These are phyloP conservation scores for Venturia carpophila DNA, from an alignment of 2,329 filamentous ascomycete species.

Conservation along the genomic window DNA sequence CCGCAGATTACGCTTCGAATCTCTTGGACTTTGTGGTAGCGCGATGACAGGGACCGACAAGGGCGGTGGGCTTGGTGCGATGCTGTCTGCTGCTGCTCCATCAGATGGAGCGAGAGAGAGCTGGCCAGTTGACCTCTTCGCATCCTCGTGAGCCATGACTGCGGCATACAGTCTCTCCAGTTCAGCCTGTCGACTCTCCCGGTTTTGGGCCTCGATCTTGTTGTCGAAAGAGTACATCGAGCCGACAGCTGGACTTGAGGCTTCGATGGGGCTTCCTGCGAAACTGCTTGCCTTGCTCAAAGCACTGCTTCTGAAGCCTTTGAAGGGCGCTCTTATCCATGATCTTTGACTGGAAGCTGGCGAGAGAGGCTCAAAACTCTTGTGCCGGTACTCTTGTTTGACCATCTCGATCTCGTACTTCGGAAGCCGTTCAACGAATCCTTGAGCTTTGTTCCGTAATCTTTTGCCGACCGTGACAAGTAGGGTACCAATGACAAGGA, in stretches of 20 bases:
- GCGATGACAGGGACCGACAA: not conserved
- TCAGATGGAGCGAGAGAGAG: constrained; percentile 9
- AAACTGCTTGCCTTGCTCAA: constrained; percentile 15
- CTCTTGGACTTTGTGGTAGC: not conserved
- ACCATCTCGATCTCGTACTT: constrained; percentile 48
- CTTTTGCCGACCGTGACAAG: constrained; percentile 41
- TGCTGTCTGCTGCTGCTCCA: not conserved
- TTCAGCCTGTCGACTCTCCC: constrained; percentile 67
- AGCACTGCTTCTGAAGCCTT: constrained; percentile 24
- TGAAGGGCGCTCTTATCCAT: constrained; percentile 31
- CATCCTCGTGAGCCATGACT: constrained; percentile 78
- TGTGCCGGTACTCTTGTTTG: constrained; percentile 23
- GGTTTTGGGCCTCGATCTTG: constrained; percentile 59
- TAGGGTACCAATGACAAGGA: constrained; percentile 62
- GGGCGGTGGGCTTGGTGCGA: not conserved
- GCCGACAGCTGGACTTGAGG: constrained; percentile 38
- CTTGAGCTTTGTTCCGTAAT: constrained; percentile 39
- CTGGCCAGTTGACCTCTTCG: constrained; percentile 29
- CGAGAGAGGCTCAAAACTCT: constrained; percentile 31
- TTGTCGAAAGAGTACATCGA: constrained; percentile 69
- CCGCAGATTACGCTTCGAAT: constrained; percentile 20
- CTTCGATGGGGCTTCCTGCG: constrained; percentile 8
- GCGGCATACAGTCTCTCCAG: constrained; percentile 87
- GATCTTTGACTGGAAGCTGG: constrained; percentile 27
- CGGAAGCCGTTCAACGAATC: constrained; percentile 42